Conservation (phyloP, 2,329 filamentous ascomycete genomes). For the Cladosporium phlei region DNA sequence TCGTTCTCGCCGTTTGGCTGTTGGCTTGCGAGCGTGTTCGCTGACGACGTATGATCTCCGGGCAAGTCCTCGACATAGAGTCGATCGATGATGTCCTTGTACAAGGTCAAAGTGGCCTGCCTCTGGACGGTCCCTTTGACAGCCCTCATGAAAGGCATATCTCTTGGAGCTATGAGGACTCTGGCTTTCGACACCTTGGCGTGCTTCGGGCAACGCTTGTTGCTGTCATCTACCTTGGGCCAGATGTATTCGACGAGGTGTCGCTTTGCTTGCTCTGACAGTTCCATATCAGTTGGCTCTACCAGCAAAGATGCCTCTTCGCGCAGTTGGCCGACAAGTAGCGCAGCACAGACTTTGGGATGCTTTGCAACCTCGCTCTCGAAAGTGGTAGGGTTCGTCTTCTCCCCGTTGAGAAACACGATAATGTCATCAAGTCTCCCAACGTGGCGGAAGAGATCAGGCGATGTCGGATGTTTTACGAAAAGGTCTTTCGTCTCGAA, state of each 20-base stretch:
- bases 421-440: not conserved
- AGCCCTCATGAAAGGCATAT: not conserved
- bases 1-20: too few relatives aligned
- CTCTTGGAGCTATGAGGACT: not conserved
- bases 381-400: not conserved
- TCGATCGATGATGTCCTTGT: not conserved
- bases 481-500: not conserved
- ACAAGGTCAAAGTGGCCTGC: not conserved
- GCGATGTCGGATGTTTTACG: not conserved
- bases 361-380: not conserved
- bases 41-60: not conserved
- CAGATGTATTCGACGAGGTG: not conserved
- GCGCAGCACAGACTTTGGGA: not conserved
- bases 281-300: not conserved
- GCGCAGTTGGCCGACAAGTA: not conserved
- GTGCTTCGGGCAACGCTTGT: not conserved
- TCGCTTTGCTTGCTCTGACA: not conserved
- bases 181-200: not conserved
- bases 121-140: constrained; percentile 2
- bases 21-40: not conserved
- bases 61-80: not conserved
- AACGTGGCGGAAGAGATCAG: not conserved
- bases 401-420: constrained; percentile 1
- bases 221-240: not conserved
- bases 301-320: not conserved